These are phyloP conservation scores for Penicillium paradoxum DNA, from an alignment of 495 filamentous ascomycete species.

Conservation along the genomic window DNA sequence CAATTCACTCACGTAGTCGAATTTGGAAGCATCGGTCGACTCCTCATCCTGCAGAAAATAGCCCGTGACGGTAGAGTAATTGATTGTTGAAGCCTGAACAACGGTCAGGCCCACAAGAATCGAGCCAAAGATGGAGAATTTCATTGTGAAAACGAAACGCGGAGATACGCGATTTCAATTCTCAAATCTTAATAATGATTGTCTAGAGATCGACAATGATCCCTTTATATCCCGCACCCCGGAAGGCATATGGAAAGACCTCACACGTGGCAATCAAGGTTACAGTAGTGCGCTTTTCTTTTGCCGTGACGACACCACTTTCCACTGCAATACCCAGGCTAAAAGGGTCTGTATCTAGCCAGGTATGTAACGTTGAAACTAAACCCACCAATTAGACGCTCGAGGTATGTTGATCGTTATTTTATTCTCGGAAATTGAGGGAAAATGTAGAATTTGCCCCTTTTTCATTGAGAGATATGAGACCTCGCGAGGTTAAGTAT, in stretches of 20 bases:
- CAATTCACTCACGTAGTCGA: conserved; percentile 55
- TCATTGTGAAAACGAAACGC: conserved; percentile 23
- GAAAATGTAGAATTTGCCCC: not conserved
- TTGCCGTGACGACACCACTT: not conserved
- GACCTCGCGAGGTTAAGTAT: conserved; percentile 3
- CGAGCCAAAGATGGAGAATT: conserved; percentile 18
- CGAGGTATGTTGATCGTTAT: conserved; percentile 4
- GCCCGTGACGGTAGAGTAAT: conserved; percentile 61
- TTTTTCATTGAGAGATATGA: conserved; percentile 8
- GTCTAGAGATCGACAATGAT: conserved; percentile 11
- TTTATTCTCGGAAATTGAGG: not conserved
- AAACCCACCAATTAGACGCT: not conserved
- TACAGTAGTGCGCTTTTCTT: not conserved
- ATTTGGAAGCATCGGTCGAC: conserved; percentile 55
- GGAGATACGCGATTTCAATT: not conserved
- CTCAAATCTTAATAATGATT: not conserved
- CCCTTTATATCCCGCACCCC: not conserved
- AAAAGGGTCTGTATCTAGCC: no score
- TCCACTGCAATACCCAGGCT: not conserved
- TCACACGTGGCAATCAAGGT: not conserved
- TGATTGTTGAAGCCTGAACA: conserved; percentile 32
- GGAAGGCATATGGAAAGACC: not conserved
- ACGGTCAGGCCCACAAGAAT: conserved; percentile 22
- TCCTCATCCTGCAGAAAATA: conserved; percentile 69
- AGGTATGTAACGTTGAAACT: not conserved